Evolutionary conservation across 148 eudicot genomes (phyloP), one percentile per base, ranked within the genome.

Genomic region (Euryodendron excelsum): DNA sequence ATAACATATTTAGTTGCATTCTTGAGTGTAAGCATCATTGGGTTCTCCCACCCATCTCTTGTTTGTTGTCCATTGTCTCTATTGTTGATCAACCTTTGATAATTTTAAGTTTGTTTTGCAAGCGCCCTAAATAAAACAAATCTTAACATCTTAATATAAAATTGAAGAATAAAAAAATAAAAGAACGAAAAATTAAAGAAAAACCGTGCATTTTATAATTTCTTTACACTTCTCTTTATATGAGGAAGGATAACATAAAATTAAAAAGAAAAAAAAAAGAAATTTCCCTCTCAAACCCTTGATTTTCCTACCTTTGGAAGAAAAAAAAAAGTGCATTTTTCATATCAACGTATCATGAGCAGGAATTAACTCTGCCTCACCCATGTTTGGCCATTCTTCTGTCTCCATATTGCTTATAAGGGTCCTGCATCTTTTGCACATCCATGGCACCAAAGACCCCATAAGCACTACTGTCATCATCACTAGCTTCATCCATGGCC

Each of bases 371-470:
- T 23, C 39, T 73, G 5, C 20, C 15, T 72, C 30, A 62, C 21
- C 82, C 72, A 1, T 33, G 45, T 13, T 36, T 59, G 34, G 52
- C 25, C 44, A 25, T 52, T 79, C 75, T 72, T 77, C 75, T 82
- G 15, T 62, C 74, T 59, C 77, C 86, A 62, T 66, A 52, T 37
- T 44, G 55, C 66, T 78, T 79, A 34, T 84, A 84, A 30, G 87
- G 84, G 53, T 79, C 82, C 9, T 82, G 74, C 87, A 84, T 82
- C 77, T 52, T 87, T 41, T 87, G 87, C 55, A 79, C 73, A 10
- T 80, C 70, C 80, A 80, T 63, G 5, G 85, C 71, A 10, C 82
- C 85, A 82, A 84, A 84, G 3, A 82, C 85, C 0, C 85, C 85
- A 80, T 61, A 80, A 14, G 80, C 80, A 59, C 83, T 84, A 60